phyloP scores from a whole-genome alignment of 1,139 yeast genomes.

The Candida gigantensis region DNA sequence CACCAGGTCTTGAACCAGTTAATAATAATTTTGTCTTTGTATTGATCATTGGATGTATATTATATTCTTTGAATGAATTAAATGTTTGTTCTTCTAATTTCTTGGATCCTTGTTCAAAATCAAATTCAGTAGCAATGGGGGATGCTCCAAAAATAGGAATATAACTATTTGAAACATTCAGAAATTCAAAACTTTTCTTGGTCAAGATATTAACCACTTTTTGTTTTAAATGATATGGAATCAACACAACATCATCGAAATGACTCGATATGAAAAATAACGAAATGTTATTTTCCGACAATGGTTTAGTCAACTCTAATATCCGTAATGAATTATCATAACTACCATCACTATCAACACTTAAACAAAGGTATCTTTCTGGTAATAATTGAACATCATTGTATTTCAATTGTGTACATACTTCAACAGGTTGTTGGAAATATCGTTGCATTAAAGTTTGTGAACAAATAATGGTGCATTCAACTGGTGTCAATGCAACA shows the following conservation, averaged over 20 bases:
- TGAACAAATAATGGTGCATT: constrained; percentile 57
- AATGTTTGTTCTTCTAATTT: constrained; percentile 38
- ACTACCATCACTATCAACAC: constrained; percentile 63
- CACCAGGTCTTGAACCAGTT: constrained; percentile 64
- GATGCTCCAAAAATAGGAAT: constrained; percentile 16
- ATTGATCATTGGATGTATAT: constrained; percentile 49
- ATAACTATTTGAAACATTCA: constrained; percentile 40
- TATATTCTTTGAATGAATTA: constrained; percentile 37
- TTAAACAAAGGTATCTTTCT: constrained; percentile 53
- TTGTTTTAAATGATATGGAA: constrained; percentile 48
- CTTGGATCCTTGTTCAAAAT: constrained; percentile 10
- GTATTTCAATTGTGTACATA: constrained; percentile 28
- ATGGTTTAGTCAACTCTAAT: constrained; percentile 59
- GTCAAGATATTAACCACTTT: constrained; percentile 49
- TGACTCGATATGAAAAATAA: constrained; percentile 66
- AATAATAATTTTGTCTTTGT: constrained; percentile 44
- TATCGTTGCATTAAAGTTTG: constrained; percentile 32
- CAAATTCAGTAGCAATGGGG: constrained; percentile 3
- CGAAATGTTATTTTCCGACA: constrained; percentile 58
- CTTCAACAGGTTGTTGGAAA: constrained; percentile 37
- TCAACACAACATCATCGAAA: constrained; percentile 65
- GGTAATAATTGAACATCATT: constrained; percentile 44
- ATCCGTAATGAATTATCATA: constrained; percentile 55
- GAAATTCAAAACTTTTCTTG: constrained; percentile 44
- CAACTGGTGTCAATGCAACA: constrained; percentile 56